Evolutionary conservation across 2,329 filamentous ascomycete genomes (phyloP).

Genomic region (Talaromyces piceae): DNA sequence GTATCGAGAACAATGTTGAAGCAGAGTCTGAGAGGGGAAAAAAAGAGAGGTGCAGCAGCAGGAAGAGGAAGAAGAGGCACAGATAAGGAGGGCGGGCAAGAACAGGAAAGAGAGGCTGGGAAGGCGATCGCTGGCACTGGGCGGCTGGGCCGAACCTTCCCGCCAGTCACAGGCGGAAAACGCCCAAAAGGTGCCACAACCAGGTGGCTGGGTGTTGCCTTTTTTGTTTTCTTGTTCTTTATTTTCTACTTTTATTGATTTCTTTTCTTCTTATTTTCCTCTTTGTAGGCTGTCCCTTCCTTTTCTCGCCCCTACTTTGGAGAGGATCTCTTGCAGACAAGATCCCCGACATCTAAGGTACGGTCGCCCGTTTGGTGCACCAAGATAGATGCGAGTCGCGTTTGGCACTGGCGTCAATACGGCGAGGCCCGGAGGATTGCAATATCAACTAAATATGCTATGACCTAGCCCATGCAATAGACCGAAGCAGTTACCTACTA

Average conservation of each 20-base stretch:
- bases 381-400: not conserved
- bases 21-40: not conserved
- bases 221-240: not conserved
- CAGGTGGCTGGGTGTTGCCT: constrained; percentile 6
- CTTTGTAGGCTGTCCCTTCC: no score
- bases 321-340: no score
- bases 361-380: not conserved
- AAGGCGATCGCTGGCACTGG: constrained; percentile 9
- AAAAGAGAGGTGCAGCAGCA: not conserved
- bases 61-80: not conserved
- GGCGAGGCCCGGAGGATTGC: not conserved
- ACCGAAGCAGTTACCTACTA: not conserved
- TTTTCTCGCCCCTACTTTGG: no score
- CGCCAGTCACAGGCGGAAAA: constrained; percentile 7
- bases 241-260: not conserved
- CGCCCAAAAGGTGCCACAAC: not conserved
- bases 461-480: not conserved
- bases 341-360: no score
- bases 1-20: not conserved
- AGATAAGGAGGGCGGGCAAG: not conserved
- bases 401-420: constrained; percentile 1
- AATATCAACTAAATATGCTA: not conserved
- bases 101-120: constrained; percentile 8
- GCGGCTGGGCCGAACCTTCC: constrained; percentile 13
- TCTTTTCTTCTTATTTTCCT: not conserved